These are phyloP conservation scores for Hericium erinaceus DNA, from an alignment of 768 basidiomycete species.

Conservation along the genomic window DNA sequence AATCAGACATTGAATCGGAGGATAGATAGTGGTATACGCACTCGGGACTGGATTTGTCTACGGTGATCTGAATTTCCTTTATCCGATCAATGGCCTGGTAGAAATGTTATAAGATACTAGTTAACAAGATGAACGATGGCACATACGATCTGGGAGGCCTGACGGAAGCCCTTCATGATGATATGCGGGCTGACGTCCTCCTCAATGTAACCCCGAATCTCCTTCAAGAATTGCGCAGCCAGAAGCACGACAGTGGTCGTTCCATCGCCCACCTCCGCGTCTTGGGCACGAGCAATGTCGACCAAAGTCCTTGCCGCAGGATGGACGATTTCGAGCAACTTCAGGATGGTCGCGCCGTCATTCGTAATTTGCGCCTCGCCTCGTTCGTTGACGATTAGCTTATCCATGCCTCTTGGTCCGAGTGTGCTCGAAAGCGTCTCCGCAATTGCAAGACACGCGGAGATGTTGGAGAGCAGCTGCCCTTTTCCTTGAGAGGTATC, in stretches of 20 bases:
- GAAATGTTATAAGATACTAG: neutral
- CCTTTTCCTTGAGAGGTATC: constrained; percentile 92
- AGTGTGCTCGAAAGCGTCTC: constrained; percentile 89
- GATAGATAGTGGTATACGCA: constrained; percentile 31
- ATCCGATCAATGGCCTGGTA: constrained; percentile 75
- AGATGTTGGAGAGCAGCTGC: constrained; percentile 91
- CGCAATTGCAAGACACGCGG: constrained; percentile 89
- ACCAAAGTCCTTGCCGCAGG: constrained; percentile 97
- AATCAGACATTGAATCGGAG: neutral
- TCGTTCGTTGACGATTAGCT: constrained; percentile 87
- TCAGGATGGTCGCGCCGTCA: constrained; percentile 97
- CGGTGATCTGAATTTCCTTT: constrained; percentile 79
- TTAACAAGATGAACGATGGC: constrained; percentile 8
- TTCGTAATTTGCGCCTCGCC: constrained; percentile 99
- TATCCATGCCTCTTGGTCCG: constrained; percentile 99
- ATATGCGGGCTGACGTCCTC: constrained; percentile 96
- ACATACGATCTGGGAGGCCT: constrained; percentile 77
- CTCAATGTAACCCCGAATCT: constrained; percentile 84
- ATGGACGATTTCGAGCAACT: constrained; percentile 95
- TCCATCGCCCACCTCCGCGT: constrained; percentile 97
- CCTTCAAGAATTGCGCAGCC: constrained; percentile 90
- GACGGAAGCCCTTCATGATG: constrained; percentile 93
- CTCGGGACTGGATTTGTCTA: constrained; percentile 88
- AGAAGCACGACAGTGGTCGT: constrained; percentile 94
- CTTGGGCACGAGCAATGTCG: constrained; percentile 96